Conservation (phyloP, 2,329 filamentous ascomycete genomes). For the Apiospora aurea region DNA sequence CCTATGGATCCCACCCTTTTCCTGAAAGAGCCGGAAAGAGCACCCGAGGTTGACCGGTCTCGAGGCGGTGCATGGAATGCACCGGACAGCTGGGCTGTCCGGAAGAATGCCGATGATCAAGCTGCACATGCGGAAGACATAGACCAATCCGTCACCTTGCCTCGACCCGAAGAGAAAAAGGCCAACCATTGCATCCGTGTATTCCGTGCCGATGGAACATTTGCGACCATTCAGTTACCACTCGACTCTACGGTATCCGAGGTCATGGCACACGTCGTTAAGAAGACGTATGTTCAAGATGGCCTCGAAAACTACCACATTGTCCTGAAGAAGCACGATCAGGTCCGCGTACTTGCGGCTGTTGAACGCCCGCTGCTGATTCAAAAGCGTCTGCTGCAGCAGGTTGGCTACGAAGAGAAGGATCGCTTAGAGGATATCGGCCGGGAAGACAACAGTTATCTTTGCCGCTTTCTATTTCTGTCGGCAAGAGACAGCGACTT, state of each 20-base stretch:
- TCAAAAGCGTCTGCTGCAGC: conserved; percentile 88
- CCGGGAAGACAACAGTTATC: conserved; percentile 95
- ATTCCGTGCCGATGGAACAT: conserved; percentile 92
- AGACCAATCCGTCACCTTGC: conserved; percentile 72
- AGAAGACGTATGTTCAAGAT: conserved; percentile 92
- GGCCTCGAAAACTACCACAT: conserved; percentile 95
- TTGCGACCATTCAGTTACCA: conserved; percentile 86
- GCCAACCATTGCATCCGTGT: conserved; percentile 91
- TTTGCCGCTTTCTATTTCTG: conserved; percentile 94
- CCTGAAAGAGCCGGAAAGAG: conserved; percentile 34
- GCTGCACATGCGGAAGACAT: conserved; percentile 63
- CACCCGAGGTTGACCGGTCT: conserved; percentile 41
- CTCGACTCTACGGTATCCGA: conserved; percentile 87
- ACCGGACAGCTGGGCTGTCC: conserved; percentile 96
- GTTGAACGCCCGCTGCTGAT: conserved; percentile 86
- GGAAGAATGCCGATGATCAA: conserved; percentile 72
- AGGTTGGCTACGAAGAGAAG: conserved; percentile 86
- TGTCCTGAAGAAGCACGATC: conserved; percentile 90
- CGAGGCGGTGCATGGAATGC: conserved; percentile 80
- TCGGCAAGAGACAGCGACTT: conserved; percentile 87
- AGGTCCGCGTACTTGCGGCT: conserved; percentile 80
- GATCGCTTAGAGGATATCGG: conserved; percentile 93
- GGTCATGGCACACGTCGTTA: conserved; percentile 87
- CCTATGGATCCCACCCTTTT: conserved; percentile 69
- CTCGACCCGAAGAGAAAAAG: conserved; percentile 75